These are phyloP conservation scores for Coemansia sp. DNA, from an alignment of 192 early-diverging fungal genomes.

Conservation along the genomic window DNA sequence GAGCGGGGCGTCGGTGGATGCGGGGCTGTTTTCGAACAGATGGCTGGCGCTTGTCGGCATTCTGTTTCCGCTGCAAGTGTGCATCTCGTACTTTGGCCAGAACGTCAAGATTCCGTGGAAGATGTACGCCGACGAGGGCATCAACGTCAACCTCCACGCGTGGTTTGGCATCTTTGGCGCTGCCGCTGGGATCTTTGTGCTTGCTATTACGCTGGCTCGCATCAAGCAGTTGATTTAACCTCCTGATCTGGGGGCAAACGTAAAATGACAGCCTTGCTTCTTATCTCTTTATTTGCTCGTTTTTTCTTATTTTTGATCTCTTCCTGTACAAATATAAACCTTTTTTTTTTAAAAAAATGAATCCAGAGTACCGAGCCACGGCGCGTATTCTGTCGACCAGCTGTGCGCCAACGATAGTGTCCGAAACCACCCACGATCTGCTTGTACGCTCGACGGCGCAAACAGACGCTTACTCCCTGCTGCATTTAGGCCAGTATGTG, in stretches of 20 bases:
- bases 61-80: slow-evolving; percentile 63
- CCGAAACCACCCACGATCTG: slow-evolving; percentile 32
- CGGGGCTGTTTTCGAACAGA: slow-evolving; percentile 22
- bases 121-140: slow-evolving; percentile 46
- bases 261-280: too few relatives aligned
- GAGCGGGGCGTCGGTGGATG: slow-evolving; percentile 57
- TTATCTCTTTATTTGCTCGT: too few relatives aligned
- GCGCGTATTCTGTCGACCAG: slow-evolving; percentile 29
- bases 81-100: slow-evolving; percentile 68
- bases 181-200: slow-evolving; percentile 34
- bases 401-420: slow-evolving; percentile 17
- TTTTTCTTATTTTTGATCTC: too few relatives aligned
- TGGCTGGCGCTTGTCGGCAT: slow-evolving; percentile 40
- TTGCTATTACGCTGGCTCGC: slow-evolving; percentile 21
- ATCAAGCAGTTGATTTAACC: slow-evolving; percentile 5
- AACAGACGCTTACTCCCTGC: neutral
- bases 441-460: slow-evolving; percentile 3
- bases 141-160: slow-evolving; percentile 19
- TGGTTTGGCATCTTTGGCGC: slow-evolving; percentile 64
- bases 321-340: too few relatives aligned
- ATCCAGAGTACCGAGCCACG: slow-evolving; percentile 10
- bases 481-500: slow-evolving; percentile 31
- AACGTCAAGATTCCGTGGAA: slow-evolving; percentile 65
- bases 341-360: neutral
- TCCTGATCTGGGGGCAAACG: too few relatives aligned